A percentile compares a stretch with the other conserved stretches of the same genome.
These are phyloP conservation scores for Serendipita sp. DNA, from an alignment of 768 basidiomycete species.

Conservation along the genomic window DNA sequence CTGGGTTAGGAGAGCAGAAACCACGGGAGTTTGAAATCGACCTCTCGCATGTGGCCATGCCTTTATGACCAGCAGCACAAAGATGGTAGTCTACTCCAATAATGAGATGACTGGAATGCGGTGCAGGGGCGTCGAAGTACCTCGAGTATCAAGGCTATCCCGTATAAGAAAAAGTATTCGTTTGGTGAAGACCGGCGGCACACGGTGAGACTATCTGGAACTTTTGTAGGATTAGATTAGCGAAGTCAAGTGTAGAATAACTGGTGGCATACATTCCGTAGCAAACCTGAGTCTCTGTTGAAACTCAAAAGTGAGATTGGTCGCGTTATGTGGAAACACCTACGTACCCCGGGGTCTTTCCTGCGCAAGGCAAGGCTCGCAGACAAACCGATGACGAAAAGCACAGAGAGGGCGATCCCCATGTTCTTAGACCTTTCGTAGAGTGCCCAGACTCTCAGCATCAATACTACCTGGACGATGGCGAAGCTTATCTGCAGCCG, in stretches of 20 bases:
- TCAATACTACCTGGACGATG: constrained; percentile 1
- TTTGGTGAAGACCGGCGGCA: not conserved
- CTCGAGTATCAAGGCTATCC: not conserved
- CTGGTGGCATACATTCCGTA: not conserved
- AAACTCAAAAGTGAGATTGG: not conserved
- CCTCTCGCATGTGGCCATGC: not conserved
- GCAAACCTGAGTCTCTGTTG: not conserved
- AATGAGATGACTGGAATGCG: not conserved
- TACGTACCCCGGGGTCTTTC: not conserved
- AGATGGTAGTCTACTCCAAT: not conserved
- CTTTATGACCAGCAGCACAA: not conserved
- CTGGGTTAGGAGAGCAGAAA: not conserved
- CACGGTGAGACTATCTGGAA: not conserved
- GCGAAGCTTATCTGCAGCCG: not conserved
- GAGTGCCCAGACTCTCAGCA: constrained; percentile 5
- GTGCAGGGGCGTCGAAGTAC: not conserved
- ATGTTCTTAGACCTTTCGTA: not conserved
- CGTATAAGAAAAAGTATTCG: constrained; percentile 4
- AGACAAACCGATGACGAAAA: not conserved
- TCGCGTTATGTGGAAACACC: not conserved
- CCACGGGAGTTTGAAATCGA: not conserved
- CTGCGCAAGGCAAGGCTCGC: not conserved
- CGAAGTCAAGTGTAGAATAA: not conserved
- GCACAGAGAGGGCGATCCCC: not conserved
- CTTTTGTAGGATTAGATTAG: not conserved